Conservation (phyloP, 2,329 filamentous ascomycete genomes). For the Geoglossum cookeanum region DNA sequence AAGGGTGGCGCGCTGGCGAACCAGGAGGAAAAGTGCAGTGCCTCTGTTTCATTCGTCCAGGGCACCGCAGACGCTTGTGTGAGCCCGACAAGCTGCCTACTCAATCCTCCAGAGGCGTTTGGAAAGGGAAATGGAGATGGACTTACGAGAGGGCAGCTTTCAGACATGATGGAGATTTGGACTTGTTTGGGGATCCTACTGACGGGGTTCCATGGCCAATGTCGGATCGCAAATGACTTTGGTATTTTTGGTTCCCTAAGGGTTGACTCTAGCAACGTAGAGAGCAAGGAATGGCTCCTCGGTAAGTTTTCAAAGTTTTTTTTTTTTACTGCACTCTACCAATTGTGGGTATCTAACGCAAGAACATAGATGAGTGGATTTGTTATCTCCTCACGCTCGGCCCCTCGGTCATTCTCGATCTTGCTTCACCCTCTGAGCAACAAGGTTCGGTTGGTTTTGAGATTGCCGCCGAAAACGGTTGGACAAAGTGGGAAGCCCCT, state of each 20-base stretch:
- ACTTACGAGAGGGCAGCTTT: slow-evolving; percentile 35
- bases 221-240: slow-evolving; percentile 31
- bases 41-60: neutral
- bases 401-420: slow-evolving; percentile 32
- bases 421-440: slow-evolving; percentile 25
- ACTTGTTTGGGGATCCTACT: slow-evolving; percentile 38
- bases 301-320: slow-evolving; percentile 20
- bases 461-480: slow-evolving; percentile 32
- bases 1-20: slow-evolving; percentile 36
- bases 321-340: neutral
- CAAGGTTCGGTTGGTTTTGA: slow-evolving; percentile 28
- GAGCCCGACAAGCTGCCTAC: slow-evolving; percentile 16
- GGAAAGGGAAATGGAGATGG: slow-evolving; percentile 35
- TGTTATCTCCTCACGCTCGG: slow-evolving; percentile 40
- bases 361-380: slow-evolving; percentile 36
- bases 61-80: neutral
- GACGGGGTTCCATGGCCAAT: slow-evolving; percentile 34
- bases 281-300: slow-evolving; percentile 32
- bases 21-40: neutral
- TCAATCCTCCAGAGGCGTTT: slow-evolving; percentile 38
- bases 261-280: slow-evolving; percentile 28
- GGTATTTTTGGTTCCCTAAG: slow-evolving; percentile 34
- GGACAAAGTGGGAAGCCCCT: slow-evolving; percentile 35
- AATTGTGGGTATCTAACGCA: slow-evolving; percentile 8
- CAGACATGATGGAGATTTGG: slow-evolving; percentile 47